Percentiles rank a stretch among this genome's conserved stretches.
phyloP scores from a whole-genome alignment of 2,329 filamentous ascomycete genomes.

The Apiospora rasikravindrae region DNA sequence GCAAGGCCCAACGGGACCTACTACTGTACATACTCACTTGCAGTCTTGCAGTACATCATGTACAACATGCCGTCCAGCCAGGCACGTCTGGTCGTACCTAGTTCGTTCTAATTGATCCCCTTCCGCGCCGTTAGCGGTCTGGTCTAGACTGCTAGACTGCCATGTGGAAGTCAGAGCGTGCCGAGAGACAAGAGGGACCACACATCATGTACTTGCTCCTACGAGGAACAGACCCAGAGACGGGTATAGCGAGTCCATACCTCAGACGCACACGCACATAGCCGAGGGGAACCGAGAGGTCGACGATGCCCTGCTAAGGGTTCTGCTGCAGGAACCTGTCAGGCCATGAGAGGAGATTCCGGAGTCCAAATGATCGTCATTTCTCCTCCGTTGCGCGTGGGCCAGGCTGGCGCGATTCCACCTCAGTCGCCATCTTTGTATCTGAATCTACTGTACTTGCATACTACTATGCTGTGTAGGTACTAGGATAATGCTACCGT shows the following conservation, averaged over 20 bases:
- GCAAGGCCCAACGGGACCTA: neutral
- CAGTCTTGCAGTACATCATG: neutral
- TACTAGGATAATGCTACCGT: constrained; percentile 3
- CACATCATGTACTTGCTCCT: too few relatives aligned
- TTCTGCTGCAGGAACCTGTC: constrained; percentile 5
- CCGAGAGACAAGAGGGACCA: neutral
- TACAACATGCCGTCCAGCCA: too few relatives aligned
- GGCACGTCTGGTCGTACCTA: too few relatives aligned
- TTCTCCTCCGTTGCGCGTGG: neutral
- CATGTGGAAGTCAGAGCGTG: neutral
- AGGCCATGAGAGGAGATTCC: constrained; percentile 4
- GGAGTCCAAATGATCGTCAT: neutral
- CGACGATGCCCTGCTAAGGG: neutral
- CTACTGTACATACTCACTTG: neutral
- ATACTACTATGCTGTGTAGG: neutral
- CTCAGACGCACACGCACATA: neutral
- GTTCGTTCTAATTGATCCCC: neutral
- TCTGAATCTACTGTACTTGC: neutral
- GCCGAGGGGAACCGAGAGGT: neutral
- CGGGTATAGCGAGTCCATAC: neutral
- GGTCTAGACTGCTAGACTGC: neutral
- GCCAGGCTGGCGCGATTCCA: neutral
- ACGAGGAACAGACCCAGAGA: neutral
- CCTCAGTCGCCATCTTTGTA: neutral
- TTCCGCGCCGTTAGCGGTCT: neutral